These are phyloP conservation scores for Mycocentrospora acerina DNA, from an alignment of 2,329 filamentous ascomycete species.

Conservation along the genomic window DNA sequence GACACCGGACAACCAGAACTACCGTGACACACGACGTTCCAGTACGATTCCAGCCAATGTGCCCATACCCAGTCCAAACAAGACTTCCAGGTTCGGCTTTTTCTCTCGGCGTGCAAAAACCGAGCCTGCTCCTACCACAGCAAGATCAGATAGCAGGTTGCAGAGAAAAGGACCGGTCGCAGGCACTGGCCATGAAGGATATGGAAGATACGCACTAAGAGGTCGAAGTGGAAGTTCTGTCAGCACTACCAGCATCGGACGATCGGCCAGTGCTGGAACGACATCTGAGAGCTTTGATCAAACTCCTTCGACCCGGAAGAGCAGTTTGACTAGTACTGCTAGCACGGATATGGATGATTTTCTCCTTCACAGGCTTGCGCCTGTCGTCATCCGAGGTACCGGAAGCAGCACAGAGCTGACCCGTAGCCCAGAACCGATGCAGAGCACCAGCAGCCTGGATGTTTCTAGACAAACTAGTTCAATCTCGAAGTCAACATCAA, in stretches of 20 bases:
- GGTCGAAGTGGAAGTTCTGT: slow-evolving; percentile 65
- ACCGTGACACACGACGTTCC: slow-evolving; percentile 32
- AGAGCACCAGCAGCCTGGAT: slow-evolving; percentile 39
- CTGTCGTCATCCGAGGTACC: slow-evolving; percentile 48
- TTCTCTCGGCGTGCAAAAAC: slow-evolving; percentile 74
- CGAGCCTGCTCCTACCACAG: slow-evolving; percentile 51
- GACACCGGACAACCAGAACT: slow-evolving; percentile 44
- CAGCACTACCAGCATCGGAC: slow-evolving; percentile 51
- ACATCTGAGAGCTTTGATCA: slow-evolving; percentile 37
- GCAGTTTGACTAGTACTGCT: slow-evolving; percentile 46
- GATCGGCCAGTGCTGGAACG: slow-evolving; percentile 49
- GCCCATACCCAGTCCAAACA: slow-evolving; percentile 52
- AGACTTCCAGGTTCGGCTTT: slow-evolving; percentile 71
- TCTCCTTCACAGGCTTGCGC: slow-evolving; percentile 47
- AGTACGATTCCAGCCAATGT: slow-evolving; percentile 49
- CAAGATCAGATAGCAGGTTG: slow-evolving; percentile 60
- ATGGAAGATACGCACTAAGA: slow-evolving; percentile 66
- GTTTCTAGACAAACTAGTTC: slow-evolving; percentile 15
- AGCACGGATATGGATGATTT: slow-evolving; percentile 50
- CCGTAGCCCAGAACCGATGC: slow-evolving; percentile 39
- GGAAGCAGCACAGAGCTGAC: slow-evolving; percentile 42
- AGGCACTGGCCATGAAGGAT: slow-evolving; percentile 92
- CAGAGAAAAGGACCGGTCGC: slow-evolving; percentile 75
- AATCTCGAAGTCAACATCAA: slow-evolving; percentile 21
- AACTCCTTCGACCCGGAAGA: slow-evolving; percentile 44